Base-by-base conservation (phyloP, 2,329 filamentous ascomycete species). In the Botryotinia globosa region DNA sequence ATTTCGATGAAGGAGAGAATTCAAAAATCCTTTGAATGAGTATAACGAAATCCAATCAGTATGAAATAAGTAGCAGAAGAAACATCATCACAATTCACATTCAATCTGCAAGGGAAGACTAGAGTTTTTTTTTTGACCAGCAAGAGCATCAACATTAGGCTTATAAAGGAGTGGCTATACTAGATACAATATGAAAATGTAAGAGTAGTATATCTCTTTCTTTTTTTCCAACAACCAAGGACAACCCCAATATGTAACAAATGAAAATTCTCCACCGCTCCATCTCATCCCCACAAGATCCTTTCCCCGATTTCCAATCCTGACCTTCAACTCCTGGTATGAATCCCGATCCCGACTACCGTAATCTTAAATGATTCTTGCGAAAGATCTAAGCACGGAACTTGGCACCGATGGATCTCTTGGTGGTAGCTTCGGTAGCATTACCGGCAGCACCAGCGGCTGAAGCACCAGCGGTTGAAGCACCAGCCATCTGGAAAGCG, bases 401-500 rank as follows among this genome's bases (percentile, higher is more conserved):
- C 44, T 74, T 74, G 48, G 54, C 72, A 58, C 73, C 63, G 56
- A 64, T 62, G 54, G 67, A 37, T 18, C 61, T 44, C 71, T 74
- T 74, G 64, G n/a, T 20, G 7, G 66, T 25, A 25, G 63, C 59
- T 18, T 34, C 29, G 29, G 71, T 37, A n/a, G 58, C 44, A 37
- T 68, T 37, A 51, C 54, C 61, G 37, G 73, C 56, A n/a, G 73
- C 39, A 51, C 67, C 62, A 48, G 64, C 71, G 67, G 44, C 4
- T 45, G 71, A 45, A 54, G 61, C 64, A n/a, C 68, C 72, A 45
- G 76, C 77, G n/a, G 44, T 9, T 45, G 71, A 45, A 54, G 61
- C 64, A n/a, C 68, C 72, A 45, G 76, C 77, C 71, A 84, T 85
- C 79, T 89, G 87, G 25, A 89, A 84, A 14, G 86, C 86, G 44